Base-by-base conservation (phyloP, 2,329 filamentous ascomycete species). In the Neofusicoccum cordaticola region DNA sequence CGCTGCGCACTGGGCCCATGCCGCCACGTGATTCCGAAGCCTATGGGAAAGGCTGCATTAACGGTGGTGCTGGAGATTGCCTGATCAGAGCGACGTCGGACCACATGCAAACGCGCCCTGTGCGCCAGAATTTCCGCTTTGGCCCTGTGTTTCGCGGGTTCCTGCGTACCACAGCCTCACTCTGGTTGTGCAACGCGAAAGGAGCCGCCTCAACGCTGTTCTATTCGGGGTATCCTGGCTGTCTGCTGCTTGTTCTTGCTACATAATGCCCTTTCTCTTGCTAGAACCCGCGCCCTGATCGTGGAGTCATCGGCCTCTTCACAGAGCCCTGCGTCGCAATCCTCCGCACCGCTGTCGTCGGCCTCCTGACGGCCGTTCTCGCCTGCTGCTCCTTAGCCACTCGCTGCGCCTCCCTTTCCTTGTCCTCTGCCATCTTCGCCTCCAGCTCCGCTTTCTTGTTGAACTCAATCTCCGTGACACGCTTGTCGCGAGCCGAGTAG, bases 391-490 rank as follows among this genome's bases (percentile, higher is more conserved):
- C 77, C 47, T 77, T 73, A 1, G 70, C 71, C 50, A 78, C 67
- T 48, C 82, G 79, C 67, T 86, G 82, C 70, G 90, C 85, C 67
- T 90, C 88, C 19, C 83, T 80, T 65, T 86, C 85, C 75, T 92
- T 92, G 74, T 97, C 93, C 68, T 90, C 88, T 0, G 90, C 92
- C 90, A 97, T 97, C 78, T 96, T 87, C 2, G 90, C 84, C 80
- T 97, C 93, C 67, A 97, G 93, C 78, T 97, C 93, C 85, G 96
- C 93, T 77, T 91, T 93, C 60, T 88, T 84, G 74, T 96, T 97
- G 76, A 97, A 97, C 75, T 97, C 94, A 15, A 88, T 89, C 79
- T 98, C 94, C 0, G 90, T 94, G 53, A 97, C 87, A 62, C 91
- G 86, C 78, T 93, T 94, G 72, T 97, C 91, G 31, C 91, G 85